These are phyloP conservation scores for Schwanniomyces occidentalis DNA, from an alignment of 805 yeast species.

Conservation along the genomic window DNA sequence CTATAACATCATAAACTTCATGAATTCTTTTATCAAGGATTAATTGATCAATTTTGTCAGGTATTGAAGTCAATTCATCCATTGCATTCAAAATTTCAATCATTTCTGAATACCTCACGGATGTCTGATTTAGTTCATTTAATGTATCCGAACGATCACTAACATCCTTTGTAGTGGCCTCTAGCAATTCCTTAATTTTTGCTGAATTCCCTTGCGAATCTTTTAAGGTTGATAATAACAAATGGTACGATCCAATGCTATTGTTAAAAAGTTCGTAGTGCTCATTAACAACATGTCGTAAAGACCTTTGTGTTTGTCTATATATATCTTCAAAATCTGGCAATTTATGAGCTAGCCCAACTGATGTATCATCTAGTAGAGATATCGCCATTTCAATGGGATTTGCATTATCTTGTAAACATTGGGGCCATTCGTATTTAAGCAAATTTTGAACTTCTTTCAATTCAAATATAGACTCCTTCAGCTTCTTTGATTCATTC, in stretches of 20 bases:
- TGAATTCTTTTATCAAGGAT: constrained; percentile 72
- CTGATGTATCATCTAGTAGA: constrained; percentile 81
- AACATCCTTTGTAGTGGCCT: constrained; percentile 49
- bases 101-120: constrained; percentile 64
- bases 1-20: constrained; percentile 59
- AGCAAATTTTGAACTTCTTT: constrained; percentile 37
- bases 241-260: constrained; percentile 80
- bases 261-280: constrained; percentile 83
- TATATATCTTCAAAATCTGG: constrained; percentile 66
- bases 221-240: constrained; percentile 60
- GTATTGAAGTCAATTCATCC: constrained; percentile 56
- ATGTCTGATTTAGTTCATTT: constrained; percentile 62
- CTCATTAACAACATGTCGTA: constrained; percentile 73
- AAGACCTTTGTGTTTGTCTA: constrained; percentile 52
- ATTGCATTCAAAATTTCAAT: constrained; percentile 69
- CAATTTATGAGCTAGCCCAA: constrained; percentile 79
- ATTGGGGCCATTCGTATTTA: constrained; percentile 46
- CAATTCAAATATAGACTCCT: constrained; percentile 34
- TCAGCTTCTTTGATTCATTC: constrained; percentile 16
- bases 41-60: constrained; percentile 62
- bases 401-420: constrained; percentile 51
- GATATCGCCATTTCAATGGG: constrained; percentile 85
- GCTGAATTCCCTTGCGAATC: constrained; percentile 63
- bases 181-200: constrained; percentile 49
- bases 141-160: constrained; percentile 56